Conservation (phyloP, 73 alveolate species). For the Durusdinium trenchii region DNA sequence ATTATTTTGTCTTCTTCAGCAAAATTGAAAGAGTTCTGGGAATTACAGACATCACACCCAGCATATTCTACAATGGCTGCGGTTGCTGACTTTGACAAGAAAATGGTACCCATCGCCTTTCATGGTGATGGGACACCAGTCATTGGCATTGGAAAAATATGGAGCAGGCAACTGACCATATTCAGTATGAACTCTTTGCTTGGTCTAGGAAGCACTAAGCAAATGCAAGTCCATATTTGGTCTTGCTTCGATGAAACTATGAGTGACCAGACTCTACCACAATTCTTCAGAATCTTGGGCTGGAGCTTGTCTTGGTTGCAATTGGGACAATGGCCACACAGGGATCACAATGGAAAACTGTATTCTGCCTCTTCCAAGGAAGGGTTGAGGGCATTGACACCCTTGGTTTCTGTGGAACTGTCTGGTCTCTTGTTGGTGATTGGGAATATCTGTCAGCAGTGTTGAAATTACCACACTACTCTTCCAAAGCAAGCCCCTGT, state of each 20-base stretch:
- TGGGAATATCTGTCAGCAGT: background rate
- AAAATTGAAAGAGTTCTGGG: background rate
- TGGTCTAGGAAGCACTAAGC: background rate
- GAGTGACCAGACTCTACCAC: background rate
- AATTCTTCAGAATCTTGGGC: background rate
- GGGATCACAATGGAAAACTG: background rate
- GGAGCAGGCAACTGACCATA: conserved; percentile 1
- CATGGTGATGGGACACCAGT: conserved; percentile 25
- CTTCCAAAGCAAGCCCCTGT: background rate
- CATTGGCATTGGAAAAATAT: background rate
- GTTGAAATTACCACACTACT: background rate
- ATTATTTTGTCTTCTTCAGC: background rate
- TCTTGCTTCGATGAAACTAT: conserved; percentile 10
- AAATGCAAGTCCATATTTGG: background rate
- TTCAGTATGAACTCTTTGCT: background rate
- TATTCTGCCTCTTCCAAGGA: background rate
- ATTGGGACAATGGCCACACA: background rate
- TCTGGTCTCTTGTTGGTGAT: conserved; percentile 10
- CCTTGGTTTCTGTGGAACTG: background rate
- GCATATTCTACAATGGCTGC: background rate
- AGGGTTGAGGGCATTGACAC: background rate
- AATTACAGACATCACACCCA: background rate
- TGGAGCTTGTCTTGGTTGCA: background rate
- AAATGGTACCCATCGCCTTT: background rate
- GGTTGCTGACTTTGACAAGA: background rate